Percentiles rank a stretch among this genome's conserved stretches.
These are phyloP conservation scores for Puccinia polysora DNA, from an alignment of 1,284 basidiomycete species.

Conservation along the genomic window DNA sequence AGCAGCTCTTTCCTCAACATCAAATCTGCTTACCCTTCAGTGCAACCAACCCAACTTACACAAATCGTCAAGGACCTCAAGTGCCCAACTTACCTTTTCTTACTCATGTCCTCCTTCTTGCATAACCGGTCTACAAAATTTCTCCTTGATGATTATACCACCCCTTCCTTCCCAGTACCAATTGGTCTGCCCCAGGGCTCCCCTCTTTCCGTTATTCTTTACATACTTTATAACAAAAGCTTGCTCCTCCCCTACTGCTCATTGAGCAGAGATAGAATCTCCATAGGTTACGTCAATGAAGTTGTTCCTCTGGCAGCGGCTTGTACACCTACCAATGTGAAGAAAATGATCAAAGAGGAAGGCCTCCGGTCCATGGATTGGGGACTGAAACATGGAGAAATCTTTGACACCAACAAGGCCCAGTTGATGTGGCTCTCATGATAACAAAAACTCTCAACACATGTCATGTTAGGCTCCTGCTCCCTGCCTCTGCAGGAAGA, in stretches of 20 bases:
- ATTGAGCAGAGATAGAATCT: not conserved
- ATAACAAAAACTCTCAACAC: not conserved
- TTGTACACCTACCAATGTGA: not conserved
- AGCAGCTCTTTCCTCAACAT: not conserved
- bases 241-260: not conserved
- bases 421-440: conserved; percentile 4
- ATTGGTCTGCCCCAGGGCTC: conserved; percentile 19
- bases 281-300: conserved; percentile 16
- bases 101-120: not conserved
- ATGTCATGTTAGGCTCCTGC: not conserved
- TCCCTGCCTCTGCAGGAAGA: not conserved
- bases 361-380: not conserved
- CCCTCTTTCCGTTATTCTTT: conserved; percentile 19
- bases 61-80: not conserved
- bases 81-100: not conserved
- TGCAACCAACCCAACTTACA: not conserved
- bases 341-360: not conserved
- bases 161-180: not conserved
- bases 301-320: conserved; percentile 8
- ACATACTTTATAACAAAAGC: conserved; percentile 13
- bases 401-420: conserved; percentile 7
- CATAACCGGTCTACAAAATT: not conserved
- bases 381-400: not conserved
- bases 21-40: conserved; percentile 16
- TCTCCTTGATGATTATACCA: not conserved